phyloP scores from a whole-genome alignment of 345 rosid species.

The Melaleuca alternifolia region DNA sequence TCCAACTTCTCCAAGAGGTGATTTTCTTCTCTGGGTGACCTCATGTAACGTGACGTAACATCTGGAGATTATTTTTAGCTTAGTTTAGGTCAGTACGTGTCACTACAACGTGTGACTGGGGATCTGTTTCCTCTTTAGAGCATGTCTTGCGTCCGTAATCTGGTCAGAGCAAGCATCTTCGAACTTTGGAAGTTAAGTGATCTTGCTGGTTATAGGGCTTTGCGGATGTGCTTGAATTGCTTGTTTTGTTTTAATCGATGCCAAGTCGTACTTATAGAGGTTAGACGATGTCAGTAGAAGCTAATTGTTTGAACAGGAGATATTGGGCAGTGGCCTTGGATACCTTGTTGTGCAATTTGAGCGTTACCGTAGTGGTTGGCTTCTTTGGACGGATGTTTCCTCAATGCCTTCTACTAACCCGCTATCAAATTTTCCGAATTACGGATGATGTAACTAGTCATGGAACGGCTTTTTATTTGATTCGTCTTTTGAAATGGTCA shows the following conservation, averaged over 20 bases:
- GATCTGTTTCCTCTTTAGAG: neutral
- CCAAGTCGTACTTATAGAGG: neutral
- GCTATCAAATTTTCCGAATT: neutral
- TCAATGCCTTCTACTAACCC: neutral
- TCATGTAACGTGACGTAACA: neutral
- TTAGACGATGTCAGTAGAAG: neutral
- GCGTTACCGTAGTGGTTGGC: neutral
- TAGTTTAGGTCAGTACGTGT: neutral
- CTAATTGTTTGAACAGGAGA: neutral
- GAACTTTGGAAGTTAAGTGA: neutral
- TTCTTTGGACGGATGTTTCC: neutral
- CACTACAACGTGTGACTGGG: neutral
- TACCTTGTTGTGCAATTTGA: neutral
- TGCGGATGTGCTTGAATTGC: neutral
- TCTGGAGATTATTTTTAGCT: neutral
- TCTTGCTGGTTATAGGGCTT: neutral
- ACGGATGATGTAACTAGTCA: neutral
- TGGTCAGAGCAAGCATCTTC: neutral
- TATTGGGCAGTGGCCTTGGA: neutral
- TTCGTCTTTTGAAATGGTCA: neutral
- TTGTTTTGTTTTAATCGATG: neutral
- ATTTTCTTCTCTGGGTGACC: neutral
- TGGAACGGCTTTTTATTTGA: neutral
- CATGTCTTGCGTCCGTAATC: neutral
- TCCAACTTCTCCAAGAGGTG: conserved; percentile 36